Percentiles rank a stretch among this genome's conserved stretches.
Evolutionary conservation across 1,139 yeast species (phyloP).

Genomic region (Candida gigantensis): DNA sequence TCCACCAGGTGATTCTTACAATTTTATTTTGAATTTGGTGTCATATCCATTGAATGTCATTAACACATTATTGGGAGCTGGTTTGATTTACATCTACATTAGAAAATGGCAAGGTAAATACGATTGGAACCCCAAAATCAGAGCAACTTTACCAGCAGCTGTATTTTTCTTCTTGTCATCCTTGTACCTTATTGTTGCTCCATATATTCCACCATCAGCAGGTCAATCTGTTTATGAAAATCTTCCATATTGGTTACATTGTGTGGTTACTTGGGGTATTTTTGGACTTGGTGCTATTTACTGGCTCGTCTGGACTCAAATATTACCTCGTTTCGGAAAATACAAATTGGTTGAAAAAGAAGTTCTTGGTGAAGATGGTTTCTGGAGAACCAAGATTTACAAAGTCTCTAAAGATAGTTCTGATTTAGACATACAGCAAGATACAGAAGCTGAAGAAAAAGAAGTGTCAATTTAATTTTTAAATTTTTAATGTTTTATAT

Average conservation of each 20-base stretch:
- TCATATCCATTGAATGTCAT: slow-evolving; percentile 54
- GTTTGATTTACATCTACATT: slow-evolving; percentile 44
- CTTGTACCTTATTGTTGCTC: slow-evolving; percentile 72
- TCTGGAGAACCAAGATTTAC: slow-evolving; percentile 67
- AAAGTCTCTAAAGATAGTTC: slow-evolving; percentile 33
- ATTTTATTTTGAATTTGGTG: slow-evolving; percentile 49
- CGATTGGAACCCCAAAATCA: slow-evolving; percentile 76
- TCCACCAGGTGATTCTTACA: slow-evolving; percentile 53
- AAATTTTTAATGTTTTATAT: no score
- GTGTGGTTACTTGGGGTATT: slow-evolving; percentile 81
- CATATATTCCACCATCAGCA: slow-evolving; percentile 72
- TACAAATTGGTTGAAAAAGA: slow-evolving; percentile 61
- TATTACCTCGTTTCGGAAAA: slow-evolving; percentile 60
- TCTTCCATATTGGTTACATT: slow-evolving; percentile 78
- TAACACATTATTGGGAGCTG: slow-evolving; percentile 47
- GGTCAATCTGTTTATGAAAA: slow-evolving; percentile 67
- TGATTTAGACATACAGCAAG: slow-evolving; percentile 16
- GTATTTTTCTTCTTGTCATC: slow-evolving; percentile 68
- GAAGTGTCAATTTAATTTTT: not conserved
- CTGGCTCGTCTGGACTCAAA: slow-evolving; percentile 67
- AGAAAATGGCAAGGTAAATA: slow-evolving; percentile 51
- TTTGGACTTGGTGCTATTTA: slow-evolving; percentile 70
- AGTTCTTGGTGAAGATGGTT: slow-evolving; percentile 69
- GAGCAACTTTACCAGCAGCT: slow-evolving; percentile 64
- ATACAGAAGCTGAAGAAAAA: slow-evolving; percentile 1